These are phyloP conservation scores for Exophiala lecanii-corni DNA, from an alignment of 2,329 filamentous ascomycete genomes.

Conservation along the genomic window DNA sequence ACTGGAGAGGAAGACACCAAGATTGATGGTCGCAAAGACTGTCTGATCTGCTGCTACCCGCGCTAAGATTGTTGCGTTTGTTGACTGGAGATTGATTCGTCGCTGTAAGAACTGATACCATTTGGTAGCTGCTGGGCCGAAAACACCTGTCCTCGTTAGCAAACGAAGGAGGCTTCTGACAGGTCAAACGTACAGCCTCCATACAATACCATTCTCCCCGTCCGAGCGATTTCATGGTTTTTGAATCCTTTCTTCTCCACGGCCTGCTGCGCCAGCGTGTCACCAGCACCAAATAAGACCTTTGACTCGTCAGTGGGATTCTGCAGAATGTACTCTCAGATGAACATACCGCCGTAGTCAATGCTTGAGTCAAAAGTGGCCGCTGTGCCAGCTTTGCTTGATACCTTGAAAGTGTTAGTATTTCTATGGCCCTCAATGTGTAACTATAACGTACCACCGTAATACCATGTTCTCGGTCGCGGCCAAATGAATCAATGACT, in stretches of 20 bases:
- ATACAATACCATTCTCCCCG: conserved; percentile 46
- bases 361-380: conserved; percentile 82
- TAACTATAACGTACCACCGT: conserved; percentile 22
- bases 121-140: conserved; percentile 79
- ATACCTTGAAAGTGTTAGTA: conserved; percentile 57
- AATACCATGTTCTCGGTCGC: conserved; percentile 10
- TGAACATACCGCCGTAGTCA: conserved; percentile 69
- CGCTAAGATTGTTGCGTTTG: conserved; percentile 66
- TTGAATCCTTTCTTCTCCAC: conserved; percentile 75
- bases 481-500: no score
- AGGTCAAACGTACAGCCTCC: conserved; percentile 39
- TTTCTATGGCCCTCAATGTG: conserved; percentile 4
- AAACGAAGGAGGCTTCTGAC: not conserved
- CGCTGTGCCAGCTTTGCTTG: conserved; percentile 73
- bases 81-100: conserved; percentile 60
- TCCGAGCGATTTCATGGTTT: conserved; percentile 62
- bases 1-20: conserved; percentile 73
- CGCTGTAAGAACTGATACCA: conserved; percentile 80
- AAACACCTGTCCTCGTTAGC: conserved; percentile 55
- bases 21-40: conserved; percentile 77
- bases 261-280: conserved; percentile 83
- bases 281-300: conserved; percentile 87
- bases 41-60: conserved; percentile 77
- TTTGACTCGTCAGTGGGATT: conserved; percentile 28
- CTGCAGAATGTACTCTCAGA: conserved; percentile 5